phyloP scores from a whole-genome alignment of 2,329 filamentous ascomycete species.

The Penicillium italicum region DNA sequence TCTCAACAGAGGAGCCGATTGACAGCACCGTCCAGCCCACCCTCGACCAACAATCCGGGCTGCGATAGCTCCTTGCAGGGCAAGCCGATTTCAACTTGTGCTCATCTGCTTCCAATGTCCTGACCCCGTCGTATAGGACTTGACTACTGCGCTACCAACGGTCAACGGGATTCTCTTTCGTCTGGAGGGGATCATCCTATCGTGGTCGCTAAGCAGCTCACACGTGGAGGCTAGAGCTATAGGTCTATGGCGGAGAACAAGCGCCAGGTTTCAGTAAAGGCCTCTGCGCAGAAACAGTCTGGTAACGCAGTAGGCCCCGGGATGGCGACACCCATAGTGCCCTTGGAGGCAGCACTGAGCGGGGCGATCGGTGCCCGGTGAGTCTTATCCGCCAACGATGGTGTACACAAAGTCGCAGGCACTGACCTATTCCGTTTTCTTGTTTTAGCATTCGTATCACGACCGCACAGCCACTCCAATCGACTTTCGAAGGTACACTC shows the following conservation, averaged over 20 bases:
- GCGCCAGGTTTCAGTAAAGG: slow-evolving; percentile 54
- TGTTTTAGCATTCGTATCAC: slow-evolving; percentile 54
- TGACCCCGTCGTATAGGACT: slow-evolving; percentile 4
- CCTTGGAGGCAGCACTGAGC: slow-evolving; percentile 53
- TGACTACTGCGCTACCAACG: not conserved
- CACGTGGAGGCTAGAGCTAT: slow-evolving; percentile 3
- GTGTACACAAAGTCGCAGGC: not conserved
- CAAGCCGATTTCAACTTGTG: not conserved
- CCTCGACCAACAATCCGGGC: not conserved
- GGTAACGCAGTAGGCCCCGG: slow-evolving; percentile 38
- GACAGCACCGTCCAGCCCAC: slow-evolving; percentile 3
- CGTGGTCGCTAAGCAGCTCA: slow-evolving; percentile 1
- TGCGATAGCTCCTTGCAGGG: slow-evolving; percentile 1
- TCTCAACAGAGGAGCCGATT: slow-evolving; percentile 5
- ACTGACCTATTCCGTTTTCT: not conserved
- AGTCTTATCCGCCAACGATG: slow-evolving; percentile 22
- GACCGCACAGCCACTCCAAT: slow-evolving; percentile 49
- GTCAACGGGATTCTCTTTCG: not conserved
- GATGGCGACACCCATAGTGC: slow-evolving; percentile 46
- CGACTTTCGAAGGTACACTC: slow-evolving; percentile 58
- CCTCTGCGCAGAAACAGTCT: slow-evolving; percentile 32
- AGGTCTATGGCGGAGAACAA: slow-evolving; percentile 55
- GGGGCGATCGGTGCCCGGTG: slow-evolving; percentile 62
- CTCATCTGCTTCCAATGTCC: slow-evolving; percentile 10
- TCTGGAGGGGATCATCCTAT: not conserved